Conservation (phyloP, 2,329 filamentous ascomycete genomes). For the Penicillium frequentans region DNA sequence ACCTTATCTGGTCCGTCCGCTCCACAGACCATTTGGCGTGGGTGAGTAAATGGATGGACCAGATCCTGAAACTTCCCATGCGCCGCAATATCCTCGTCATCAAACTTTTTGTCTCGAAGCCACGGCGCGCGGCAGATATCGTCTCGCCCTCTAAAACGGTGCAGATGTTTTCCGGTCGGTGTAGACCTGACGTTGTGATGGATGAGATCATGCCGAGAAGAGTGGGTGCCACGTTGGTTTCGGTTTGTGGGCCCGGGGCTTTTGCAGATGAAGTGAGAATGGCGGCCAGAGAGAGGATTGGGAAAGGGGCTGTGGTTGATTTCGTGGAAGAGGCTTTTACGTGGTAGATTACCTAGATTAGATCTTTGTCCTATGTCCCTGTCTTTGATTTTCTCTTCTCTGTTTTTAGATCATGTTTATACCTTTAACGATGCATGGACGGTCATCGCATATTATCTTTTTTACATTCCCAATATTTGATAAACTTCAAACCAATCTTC, state of each 20-base stretch:
- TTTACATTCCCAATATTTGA: no score
- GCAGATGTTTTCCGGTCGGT: conserved; percentile 62
- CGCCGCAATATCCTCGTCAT: conserved; percentile 61
- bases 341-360: conserved; percentile 44
- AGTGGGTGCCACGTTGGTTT: conserved; percentile 61
- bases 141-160: conserved; percentile 58
- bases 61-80: conserved; percentile 60
- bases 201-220: conserved; percentile 57
- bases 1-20: conserved; percentile 64
- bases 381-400: not conserved
- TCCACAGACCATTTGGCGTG: conserved; percentile 62
- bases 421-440: not conserved
- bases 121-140: conserved; percentile 55
- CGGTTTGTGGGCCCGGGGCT: conserved; percentile 62
- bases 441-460: not conserved
- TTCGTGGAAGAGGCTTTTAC: conserved; percentile 68
- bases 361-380: not conserved
- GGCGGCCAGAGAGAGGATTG: conserved; percentile 53
- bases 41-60: conserved; percentile 67
- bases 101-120: conserved; percentile 64
- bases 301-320: conserved; percentile 56
- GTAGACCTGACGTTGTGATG: conserved; percentile 56
- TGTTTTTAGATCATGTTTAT: not conserved
- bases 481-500: no score
- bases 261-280: conserved; percentile 62